Percentiles rank a stretch among this genome's conserved stretches.
Conservation (phyloP, 116 monocot genomes). For the Phalaenopsis hybrid region DNA sequence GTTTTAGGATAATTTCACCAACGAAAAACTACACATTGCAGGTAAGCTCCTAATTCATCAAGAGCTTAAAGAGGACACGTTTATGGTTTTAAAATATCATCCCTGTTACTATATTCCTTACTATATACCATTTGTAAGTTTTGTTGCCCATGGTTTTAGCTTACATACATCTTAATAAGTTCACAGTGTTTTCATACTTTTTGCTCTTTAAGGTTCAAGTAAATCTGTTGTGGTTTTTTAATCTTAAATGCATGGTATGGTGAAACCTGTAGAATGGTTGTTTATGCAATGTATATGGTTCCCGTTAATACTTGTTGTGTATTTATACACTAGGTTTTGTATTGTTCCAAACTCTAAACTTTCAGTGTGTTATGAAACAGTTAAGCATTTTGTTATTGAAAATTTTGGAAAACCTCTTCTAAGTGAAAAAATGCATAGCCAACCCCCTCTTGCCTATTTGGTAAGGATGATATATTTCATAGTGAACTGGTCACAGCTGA, state of each 20-base stretch:
- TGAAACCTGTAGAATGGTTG: neutral
- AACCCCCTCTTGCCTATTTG: too few species aligned
- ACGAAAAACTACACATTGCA: conserved; percentile 95
- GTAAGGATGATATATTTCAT: too few species aligned
- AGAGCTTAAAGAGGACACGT: neutral
- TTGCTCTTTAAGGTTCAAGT: neutral
- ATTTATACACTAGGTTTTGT: neutral
- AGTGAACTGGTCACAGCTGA: too few species aligned
- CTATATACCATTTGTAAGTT: neutral
- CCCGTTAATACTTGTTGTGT: neutral
- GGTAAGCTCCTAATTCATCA: conserved; percentile 28
- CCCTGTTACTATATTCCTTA: neutral
- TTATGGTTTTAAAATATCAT: neutral
- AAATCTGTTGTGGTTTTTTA: neutral
- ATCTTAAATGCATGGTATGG: neutral
- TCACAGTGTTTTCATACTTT: neutral
- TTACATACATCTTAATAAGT: neutral
- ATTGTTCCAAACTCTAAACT: neutral
- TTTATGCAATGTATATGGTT: neutral
- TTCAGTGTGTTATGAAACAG: neutral
- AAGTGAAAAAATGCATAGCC: neutral
- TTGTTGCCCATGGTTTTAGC: neutral
- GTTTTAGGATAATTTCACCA: conserved; percentile 99
- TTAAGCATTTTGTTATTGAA: neutral
- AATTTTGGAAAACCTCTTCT: neutral